Base-by-base conservation (phyloP, 2,329 filamentous ascomycete species). In the Fusarium caatingaense region DNA sequence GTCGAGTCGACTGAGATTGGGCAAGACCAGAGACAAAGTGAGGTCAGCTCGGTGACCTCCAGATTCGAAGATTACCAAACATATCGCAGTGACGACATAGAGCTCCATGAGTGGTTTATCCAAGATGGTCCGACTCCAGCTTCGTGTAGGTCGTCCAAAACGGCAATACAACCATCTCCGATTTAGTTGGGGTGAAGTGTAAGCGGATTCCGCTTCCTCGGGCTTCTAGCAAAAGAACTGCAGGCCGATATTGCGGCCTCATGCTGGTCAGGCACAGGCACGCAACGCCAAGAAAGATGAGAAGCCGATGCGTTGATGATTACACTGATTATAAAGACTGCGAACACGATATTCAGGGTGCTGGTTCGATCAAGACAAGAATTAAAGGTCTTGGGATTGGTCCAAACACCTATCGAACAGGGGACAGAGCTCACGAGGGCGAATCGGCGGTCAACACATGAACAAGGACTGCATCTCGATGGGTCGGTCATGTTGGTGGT, bases 371-470 rank as follows among this genome's bases (percentile, higher is more conserved):
- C n/a, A 4, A 25, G 53, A 25, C 48, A 62, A 57, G 41, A 61
- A 62, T 41, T 34, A 44, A 16, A 41, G 32, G 30, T 30, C 47
- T 63, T 50, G 37, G 37, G 44, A 74, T 74, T 74, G 71, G 72
- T 40, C 48, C 41, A 61, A 49, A 45, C 42, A 49, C 30, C 32
- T 50, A 50, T 48, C 55, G n/a, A 60, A 62, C 54, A 62, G 63
- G 68, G 60, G 60, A 40, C 32, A 64, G 41, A 54, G 34, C 59
- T 49, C 57, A 51, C 25, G 23, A 65, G 54, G 48, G 47, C 69
- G 69, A 75, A 75, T 72, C 55, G 57, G 60, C 66, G 60, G 28
- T 58, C 66, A 64, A 72, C 71, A 75, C 73, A 75, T 68, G 59
- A 71, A 53, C 56, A 61, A 50, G 57, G 48, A 55, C 57, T 61